Evolutionary conservation across 2,329 filamentous ascomycete species (phyloP), one percentile per base, ranked within the genome.

Genomic region (Verticillium nubilum): DNA sequence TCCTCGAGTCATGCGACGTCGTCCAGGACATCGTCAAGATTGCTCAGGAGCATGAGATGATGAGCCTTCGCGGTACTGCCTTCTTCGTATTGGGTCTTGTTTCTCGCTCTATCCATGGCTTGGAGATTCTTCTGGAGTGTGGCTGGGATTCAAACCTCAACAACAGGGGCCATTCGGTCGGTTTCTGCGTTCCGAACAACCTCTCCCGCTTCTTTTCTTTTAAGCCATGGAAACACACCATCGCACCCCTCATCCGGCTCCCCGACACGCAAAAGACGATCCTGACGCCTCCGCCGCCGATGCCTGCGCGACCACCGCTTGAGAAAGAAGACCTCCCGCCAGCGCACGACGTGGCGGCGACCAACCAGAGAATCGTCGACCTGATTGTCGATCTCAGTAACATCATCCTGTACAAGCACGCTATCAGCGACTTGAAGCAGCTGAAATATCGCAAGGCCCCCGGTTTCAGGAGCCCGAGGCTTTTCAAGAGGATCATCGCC

Each of bases 41-140:
- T 70, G 95, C 95, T 1, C 91, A 97, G 72, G 79, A 81, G 28
- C 93, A 95, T 50, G 87, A 93, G 65, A 90, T 99, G 56, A 89
- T 99, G 86, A 96, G 92, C 60, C 81, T 99, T 67, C 85, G 96
- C 52, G 95, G 96, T 37, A 99, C 96, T 0, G 95, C 95, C 1
- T 98, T 98, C 74, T 99, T 97, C 68, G 95, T 97, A 0, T 78
- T 99, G 0, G 95, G 95, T 0, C 78, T 99, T 60, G 94, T 99
- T 59, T 97, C 93, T 1, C 84, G 95, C 58, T 98, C 94, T 57
- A 82, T 92, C 9, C 94, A 97, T 68, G 95, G 95, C 0, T 84
- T 98, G 27, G 92, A 97, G 72, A 97, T 98, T 60, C 77, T 99
- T 15, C 88, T 89, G 1, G 91, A 96, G 68, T 82, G 90, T 69